Conservation (phyloP, 2,329 filamentous ascomycete species). For the Colletotrichum sp. region DNA sequence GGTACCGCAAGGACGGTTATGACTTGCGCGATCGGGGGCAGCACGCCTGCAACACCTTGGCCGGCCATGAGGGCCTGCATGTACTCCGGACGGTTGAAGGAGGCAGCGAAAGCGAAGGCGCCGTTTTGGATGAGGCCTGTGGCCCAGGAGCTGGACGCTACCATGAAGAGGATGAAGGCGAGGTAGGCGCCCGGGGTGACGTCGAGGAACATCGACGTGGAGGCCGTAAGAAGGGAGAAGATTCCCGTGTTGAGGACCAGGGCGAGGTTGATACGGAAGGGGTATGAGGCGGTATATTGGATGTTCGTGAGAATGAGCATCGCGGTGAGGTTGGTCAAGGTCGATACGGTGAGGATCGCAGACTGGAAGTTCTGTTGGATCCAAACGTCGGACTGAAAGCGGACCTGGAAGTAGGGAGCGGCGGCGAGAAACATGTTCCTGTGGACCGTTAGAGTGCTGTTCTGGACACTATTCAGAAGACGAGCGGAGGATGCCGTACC, state of each 20-base stretch:
- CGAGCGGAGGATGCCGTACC: conserved; percentile 58
- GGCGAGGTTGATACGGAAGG: conserved; percentile 80
- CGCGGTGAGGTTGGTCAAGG: conserved; percentile 77
- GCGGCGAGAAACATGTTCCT: conserved; percentile 99
- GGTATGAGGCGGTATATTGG: conserved; percentile 85
- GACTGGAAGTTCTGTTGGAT: conserved; percentile 87
- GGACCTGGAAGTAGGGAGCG: conserved; percentile 87
- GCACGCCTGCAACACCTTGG: conserved; percentile 88
- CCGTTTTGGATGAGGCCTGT: conserved; percentile 92
- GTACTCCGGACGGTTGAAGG: conserved; percentile 86
- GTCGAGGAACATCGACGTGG: conserved; percentile 72
- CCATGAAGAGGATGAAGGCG: conserved; percentile 80
- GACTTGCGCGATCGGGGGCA: conserved; percentile 89
- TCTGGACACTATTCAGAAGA: neutral
- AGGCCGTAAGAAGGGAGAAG: conserved; percentile 80
- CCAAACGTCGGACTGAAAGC: conserved; percentile 74
- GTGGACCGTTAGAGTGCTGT: neutral
- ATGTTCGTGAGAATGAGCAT: conserved; percentile 80
- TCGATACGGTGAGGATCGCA: conserved; percentile 85
- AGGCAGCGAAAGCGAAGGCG: conserved; percentile 87
- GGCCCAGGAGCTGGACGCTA: conserved; percentile 78
- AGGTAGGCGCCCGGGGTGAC: conserved; percentile 74
- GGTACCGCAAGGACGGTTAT: conserved; percentile 75
- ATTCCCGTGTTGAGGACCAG: conserved; percentile 78
- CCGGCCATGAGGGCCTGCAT: conserved; percentile 97